phyloP scores from a whole-genome alignment of 2,329 filamentous ascomycete genomes.

The Coleophoma crateriformis region DNA sequence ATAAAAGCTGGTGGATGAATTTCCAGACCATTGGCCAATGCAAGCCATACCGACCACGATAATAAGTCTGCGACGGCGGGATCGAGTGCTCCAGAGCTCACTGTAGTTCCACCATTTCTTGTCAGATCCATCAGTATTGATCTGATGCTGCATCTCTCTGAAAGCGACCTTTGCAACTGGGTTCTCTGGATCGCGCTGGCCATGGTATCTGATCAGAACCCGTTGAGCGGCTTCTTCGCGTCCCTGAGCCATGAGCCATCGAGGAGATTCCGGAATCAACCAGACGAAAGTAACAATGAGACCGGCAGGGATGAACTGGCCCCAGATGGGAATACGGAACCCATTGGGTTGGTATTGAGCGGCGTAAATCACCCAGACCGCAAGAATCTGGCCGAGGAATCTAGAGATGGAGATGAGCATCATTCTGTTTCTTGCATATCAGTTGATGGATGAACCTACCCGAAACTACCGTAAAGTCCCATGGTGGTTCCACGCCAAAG shows the following conservation, averaged over 20 bases:
- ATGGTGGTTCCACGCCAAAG: no score
- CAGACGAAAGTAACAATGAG: slow-evolving; percentile 30
- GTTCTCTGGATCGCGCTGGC: slow-evolving; percentile 29
- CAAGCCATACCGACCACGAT: slow-evolving; percentile 24
- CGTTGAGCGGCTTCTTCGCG: slow-evolving; percentile 48
- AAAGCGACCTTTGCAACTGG: slow-evolving; percentile 23
- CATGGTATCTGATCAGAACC: slow-evolving; percentile 53
- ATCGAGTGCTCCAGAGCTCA: slow-evolving; percentile 19
- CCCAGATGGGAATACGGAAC: slow-evolving; percentile 27
- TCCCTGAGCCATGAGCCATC: slow-evolving; percentile 51
- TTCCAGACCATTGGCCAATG: slow-evolving; percentile 28
- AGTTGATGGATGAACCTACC: no score
- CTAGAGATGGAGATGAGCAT: not conserved
- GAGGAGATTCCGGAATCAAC: slow-evolving; percentile 49
- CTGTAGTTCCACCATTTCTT: slow-evolving; percentile 27
- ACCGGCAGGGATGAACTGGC: slow-evolving; percentile 19
- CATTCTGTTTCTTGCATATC: no score
- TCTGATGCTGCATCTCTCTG: slow-evolving; percentile 22
- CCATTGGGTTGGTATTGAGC: slow-evolving; percentile 12
- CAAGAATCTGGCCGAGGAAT: slow-evolving; percentile 22
- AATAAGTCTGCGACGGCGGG: slow-evolving; percentile 20
- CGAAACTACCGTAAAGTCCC: no score
- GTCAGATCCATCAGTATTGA: slow-evolving; percentile 19
- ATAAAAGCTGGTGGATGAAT: slow-evolving; percentile 22
- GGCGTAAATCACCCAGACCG: slow-evolving; percentile 13